Evolutionary conservation across 2,329 filamentous ascomycete genomes (phyloP), one percentile per base, ranked within the genome.

Genomic region (Epichloe sylvatica): DNA sequence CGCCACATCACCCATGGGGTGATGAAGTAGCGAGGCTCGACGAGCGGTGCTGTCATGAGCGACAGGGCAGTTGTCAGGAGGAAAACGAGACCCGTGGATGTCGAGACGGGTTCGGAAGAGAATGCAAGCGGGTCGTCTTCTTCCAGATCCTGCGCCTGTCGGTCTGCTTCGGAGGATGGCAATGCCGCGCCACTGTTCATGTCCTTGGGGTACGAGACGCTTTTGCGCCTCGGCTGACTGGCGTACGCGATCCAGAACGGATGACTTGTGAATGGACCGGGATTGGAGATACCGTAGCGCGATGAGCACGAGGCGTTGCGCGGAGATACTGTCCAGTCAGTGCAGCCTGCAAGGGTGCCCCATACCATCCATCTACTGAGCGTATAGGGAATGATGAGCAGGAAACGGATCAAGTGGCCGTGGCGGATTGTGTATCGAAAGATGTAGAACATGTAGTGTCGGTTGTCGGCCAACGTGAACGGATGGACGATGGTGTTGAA

Each of bases 361-460:
- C 89, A 81, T 34, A 78, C 76, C 12, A 83, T 66, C 77, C 81
- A 91, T 7, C 76, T 81, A 58, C 80, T 83, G 15, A 79, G 11
- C 2, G 84, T 75, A 65, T 98, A 97, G 1, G 83, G 69, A 0
- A 82, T 72, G 0, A 83, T 76, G 1, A 85, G 80, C 0, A 75
- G 65, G 57, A 88, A 89, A 36, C 82, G 82, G 47, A 87, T 67
- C 17, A 71, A 66, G 1, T 73, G 70, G 40, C 86, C 77, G 5
- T 74, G 75, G 2, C 84, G 76, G 37, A 97, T 82, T 5, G 84
- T 82, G 59, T 89, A 80, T 1, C 89, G 82, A 71, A 98, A 98
- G 52, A 94, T 73, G 68, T 98, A 98, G 66, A 98, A 98, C 64
- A 94, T 84, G 70, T 95, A 98, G 65, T 98, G 92, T 2, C 92